Evolutionary conservation across 129 eudicot genomes (phyloP).

Genomic region (Kitagawia praeruptora): DNA sequence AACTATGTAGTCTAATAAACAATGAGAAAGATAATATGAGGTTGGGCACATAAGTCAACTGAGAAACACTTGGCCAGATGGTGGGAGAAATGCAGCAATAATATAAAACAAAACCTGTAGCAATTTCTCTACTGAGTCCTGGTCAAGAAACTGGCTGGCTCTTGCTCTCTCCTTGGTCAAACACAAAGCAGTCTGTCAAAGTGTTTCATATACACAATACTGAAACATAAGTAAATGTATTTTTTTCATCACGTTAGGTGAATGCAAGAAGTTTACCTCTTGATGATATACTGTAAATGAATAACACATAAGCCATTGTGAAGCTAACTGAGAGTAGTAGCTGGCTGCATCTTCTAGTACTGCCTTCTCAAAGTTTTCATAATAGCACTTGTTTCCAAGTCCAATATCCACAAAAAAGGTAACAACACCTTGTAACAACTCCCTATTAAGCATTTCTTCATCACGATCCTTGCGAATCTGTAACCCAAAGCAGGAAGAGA

Average conservation of each 20-base stretch:
- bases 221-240: background rate
- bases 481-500: background rate
- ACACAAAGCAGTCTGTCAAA: slow-evolving; percentile 31
- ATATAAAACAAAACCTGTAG: slow-evolving; percentile 27
- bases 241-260: background rate
- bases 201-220: background rate
- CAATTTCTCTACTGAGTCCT: slow-evolving; percentile 33
- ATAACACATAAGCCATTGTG: slow-evolving; percentile 28
- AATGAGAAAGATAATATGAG: background rate
- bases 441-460: slow-evolving; percentile 27
- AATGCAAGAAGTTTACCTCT: slow-evolving; percentile 27
- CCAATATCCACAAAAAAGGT: slow-evolving; percentile 30
- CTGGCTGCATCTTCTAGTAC: slow-evolving; percentile 27
- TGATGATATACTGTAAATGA: slow-evolving; percentile 30
- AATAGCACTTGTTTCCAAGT: slow-evolving; percentile 24
- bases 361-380: slow-evolving; percentile 38
- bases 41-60: background rate
- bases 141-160: slow-evolving; percentile 33
- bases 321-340: slow-evolving; percentile 36
- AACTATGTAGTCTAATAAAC: background rate
- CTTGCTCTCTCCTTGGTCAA: slow-evolving; percentile 40
- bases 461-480: slow-evolving; percentile 45
- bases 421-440: slow-evolving; percentile 29
- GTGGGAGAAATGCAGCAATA: background rate
- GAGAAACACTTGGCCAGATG: background rate